Base-by-base conservation (phyloP, 2,329 filamentous ascomycete species). In the Xenosphaeropsis pyriputrescens region DNA sequence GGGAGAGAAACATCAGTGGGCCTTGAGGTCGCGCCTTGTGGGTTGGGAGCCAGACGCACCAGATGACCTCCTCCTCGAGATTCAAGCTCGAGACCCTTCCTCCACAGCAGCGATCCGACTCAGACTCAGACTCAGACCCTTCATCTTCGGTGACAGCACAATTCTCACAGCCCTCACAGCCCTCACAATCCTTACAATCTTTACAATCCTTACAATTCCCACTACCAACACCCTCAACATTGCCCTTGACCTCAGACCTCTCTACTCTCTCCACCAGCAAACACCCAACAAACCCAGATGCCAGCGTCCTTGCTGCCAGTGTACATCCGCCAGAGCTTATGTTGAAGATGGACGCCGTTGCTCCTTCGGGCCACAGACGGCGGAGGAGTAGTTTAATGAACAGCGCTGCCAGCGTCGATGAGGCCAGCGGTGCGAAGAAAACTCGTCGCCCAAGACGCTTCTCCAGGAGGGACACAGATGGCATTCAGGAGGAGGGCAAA, bases 321-420 rank as follows among this genome's bases (percentile, higher is more conserved):
- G 30, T 26, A 16, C 29, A 30, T 19, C 45, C 18, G 44, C 44
- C 40, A 36, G 41, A 41, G 39, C 43, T 18, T 26, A 44, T 49
- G 41, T 30, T 35, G 32, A 41, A 38, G 4, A 51, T 50, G 46
- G 50, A 50, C 47, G 14, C 11, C 32, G 7, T 22, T 7, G 42
- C 43, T 33, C 36, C 42, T 14, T 49, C 47, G n/a, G 34, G 33
- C 31, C 53, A 55, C 41, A 43, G 53, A 39, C 42, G 53, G 43
- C 48, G 53, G 45, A 43, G 47, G 37, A 55, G 50, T 34, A 53
- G 49, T 39, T 35, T 54, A 37, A 51, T 56, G 44, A 54, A 50
- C 22, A 39, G 35, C 39, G 8, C 8, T 50, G 11, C 45, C 50
- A 32, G 18, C 34, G 18, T 32, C 39, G 19, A 29, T 26, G 6